phyloP scores from a whole-genome alignment of 805 yeast genomes.

The Metschnikowia vanudenii region DNA sequence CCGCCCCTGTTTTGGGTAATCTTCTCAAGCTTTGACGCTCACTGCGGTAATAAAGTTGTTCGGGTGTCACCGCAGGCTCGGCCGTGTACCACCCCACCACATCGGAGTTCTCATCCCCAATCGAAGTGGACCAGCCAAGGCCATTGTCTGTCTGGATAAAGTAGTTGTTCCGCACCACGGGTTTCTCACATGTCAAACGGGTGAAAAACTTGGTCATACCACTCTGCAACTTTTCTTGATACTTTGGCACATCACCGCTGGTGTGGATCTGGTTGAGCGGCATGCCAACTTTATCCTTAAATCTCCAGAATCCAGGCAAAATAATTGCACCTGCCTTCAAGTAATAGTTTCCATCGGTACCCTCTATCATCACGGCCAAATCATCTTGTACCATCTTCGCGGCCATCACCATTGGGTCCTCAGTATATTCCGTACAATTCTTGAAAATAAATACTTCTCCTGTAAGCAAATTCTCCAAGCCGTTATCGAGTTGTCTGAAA shows the following conservation, averaged over 20 bases:
- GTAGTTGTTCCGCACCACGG: constrained; percentile 66
- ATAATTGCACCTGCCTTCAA: constrained; percentile 62
- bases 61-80: constrained; percentile 43
- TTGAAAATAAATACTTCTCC: constrained; percentile 47
- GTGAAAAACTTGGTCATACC: constrained; percentile 69
- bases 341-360: constrained; percentile 53
- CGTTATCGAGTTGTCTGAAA: constrained; percentile 45
- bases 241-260: constrained; percentile 67
- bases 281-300: constrained; percentile 55
- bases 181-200: constrained; percentile 55
- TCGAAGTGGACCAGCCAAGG: constrained; percentile 62
- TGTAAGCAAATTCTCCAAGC: constrained; percentile 51
- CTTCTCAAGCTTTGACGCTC: constrained; percentile 65
- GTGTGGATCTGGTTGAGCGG: constrained; percentile 60
- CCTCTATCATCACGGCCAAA: constrained; percentile 64
- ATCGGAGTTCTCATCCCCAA: constrained; percentile 52
- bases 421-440: constrained; percentile 19
- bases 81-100: constrained; percentile 69
- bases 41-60: constrained; percentile 54
- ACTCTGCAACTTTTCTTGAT: constrained; percentile 51
- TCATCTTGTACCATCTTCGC: constrained; percentile 64
- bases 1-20: constrained; percentile 57
- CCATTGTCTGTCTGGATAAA: constrained; percentile 63
- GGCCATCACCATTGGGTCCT: constrained; percentile 60
- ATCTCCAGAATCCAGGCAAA: constrained; percentile 70